Percentiles rank a stretch among this genome's conserved stretches.
These are phyloP conservation scores for Hyphopichia khmerensis DNA, from an alignment of 1,139 yeast genomes.

Conservation along the genomic window DNA sequence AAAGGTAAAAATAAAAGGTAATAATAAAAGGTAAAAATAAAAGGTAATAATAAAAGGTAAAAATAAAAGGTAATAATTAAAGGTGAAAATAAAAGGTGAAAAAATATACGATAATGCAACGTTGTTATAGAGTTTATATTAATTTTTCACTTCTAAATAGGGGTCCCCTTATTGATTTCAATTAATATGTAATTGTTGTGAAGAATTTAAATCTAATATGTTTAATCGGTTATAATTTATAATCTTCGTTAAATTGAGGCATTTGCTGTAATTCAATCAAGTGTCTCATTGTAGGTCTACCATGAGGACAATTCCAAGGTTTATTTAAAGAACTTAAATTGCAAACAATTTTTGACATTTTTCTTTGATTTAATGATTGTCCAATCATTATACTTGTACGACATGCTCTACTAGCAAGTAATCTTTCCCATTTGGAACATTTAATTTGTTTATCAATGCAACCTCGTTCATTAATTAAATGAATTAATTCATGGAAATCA, in stretches of 20 bases:
- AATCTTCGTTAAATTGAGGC: conserved; percentile 45
- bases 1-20: too few species aligned
- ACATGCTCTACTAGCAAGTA: conserved; percentile 95
- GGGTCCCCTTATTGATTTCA: too few species aligned
- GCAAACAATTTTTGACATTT: conserved; percentile 68
- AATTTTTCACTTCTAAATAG: too few species aligned
- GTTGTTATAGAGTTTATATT: too few species aligned
- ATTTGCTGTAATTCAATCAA: conserved; percentile 60
- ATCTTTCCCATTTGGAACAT: conserved; percentile 75
- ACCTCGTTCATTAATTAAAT: conserved; percentile 44
- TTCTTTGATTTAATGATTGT: conserved; percentile 50
- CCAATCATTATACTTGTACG: conserved; percentile 95
- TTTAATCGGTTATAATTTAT: conserved; percentile 1
- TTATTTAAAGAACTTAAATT: conserved; percentile 73
- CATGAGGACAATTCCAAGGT: conserved; percentile 99
- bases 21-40: too few species aligned
- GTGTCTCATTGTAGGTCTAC: conserved; percentile 95
- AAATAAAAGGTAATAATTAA: too few species aligned
- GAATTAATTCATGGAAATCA: conserved; percentile 78
- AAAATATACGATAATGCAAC: too few species aligned
- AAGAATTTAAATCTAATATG: too few species aligned
- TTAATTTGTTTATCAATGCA: conserved; percentile 30
- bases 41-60: too few species aligned
- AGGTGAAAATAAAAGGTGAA: too few species aligned
- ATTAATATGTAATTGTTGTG: too few species aligned